Conservation (phyloP, 2,329 filamentous ascomycete genomes). For the Coleophoma crateriformis region DNA sequence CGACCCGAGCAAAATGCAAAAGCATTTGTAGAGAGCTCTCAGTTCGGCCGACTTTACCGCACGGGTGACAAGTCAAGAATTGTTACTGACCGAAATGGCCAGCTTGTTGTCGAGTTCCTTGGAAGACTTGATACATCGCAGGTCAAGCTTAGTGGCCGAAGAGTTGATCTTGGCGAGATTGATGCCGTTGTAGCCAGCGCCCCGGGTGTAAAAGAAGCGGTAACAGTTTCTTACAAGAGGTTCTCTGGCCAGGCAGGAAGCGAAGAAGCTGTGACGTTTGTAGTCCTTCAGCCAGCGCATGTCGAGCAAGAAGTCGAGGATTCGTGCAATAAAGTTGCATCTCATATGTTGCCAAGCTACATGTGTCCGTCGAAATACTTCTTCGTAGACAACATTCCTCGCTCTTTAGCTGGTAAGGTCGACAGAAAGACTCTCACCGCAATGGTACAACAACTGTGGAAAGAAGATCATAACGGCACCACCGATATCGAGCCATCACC, state of each 20-base stretch:
- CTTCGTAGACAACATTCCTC: slow-evolving; percentile 17
- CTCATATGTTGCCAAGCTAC: slow-evolving; percentile 15
- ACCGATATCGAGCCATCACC: too few species aligned
- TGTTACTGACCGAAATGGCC: not conserved
- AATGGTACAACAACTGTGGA: not conserved
- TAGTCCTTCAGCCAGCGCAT: slow-evolving; percentile 11
- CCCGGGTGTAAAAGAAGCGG: slow-evolving; percentile 16
- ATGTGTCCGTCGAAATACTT: slow-evolving; percentile 21
- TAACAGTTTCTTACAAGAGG: slow-evolving; percentile 16
- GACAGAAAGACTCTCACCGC: slow-evolving; percentile 18
- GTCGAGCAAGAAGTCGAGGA: slow-evolving; percentile 8
- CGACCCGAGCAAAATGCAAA: slow-evolving; percentile 38
- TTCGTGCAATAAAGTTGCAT: slow-evolving; percentile 6
- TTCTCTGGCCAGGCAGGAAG: slow-evolving; percentile 13
- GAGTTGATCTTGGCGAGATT: not conserved
- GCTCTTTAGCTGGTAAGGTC: slow-evolving; percentile 22
- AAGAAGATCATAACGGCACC: not conserved
- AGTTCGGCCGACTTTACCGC: slow-evolving; percentile 37
- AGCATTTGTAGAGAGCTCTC: slow-evolving; percentile 5
- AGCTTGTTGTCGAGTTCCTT: not conserved
- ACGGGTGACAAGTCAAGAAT: slow-evolving; percentile 39
- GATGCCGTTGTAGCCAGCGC: not conserved
- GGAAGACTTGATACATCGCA: not conserved
- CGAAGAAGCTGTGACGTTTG: slow-evolving; percentile 22
- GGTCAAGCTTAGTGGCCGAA: not conserved